Percentiles rank a stretch among this genome's conserved stretches.
Evolutionary conservation across 108 stramenopile genomes (phyloP).

Genomic region (Chaetoceros tenuissimus): DNA sequence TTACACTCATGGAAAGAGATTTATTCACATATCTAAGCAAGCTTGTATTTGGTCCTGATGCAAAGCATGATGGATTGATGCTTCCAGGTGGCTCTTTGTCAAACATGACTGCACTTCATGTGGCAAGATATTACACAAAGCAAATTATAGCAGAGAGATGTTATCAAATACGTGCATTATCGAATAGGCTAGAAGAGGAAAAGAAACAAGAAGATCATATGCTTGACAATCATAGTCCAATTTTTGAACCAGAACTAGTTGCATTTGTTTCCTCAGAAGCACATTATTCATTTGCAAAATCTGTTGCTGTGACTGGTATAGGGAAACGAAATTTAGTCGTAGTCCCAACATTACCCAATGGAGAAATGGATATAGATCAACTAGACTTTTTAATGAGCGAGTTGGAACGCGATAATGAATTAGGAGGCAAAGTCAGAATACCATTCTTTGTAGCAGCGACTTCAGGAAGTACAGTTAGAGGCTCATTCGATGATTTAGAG

Average conservation of each 20-base stretch:
- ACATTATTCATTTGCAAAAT: slow-evolving; percentile 48
- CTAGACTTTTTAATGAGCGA: slow-evolving; percentile 16
- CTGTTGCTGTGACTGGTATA: slow-evolving; percentile 29
- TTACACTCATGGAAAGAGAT: slow-evolving; percentile 31
- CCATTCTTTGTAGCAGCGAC: slow-evolving; percentile 51
- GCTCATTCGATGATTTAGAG: slow-evolving; percentile 44
- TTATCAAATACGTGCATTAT: slow-evolving; percentile 15
- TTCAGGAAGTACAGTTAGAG: slow-evolving; percentile 45
- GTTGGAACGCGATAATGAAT: slow-evolving; percentile 6
- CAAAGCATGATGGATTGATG: slow-evolving; percentile 34
- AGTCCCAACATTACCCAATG: slow-evolving; percentile 23
- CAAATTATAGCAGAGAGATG: no score
- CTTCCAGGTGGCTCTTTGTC: slow-evolving; percentile 35
- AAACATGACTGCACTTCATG: slow-evolving; percentile 41
- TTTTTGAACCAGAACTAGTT: slow-evolving; percentile 15
- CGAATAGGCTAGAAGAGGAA: slow-evolving; percentile 2
- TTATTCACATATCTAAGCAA: slow-evolving; percentile 19
- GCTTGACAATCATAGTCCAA: slow-evolving; percentile 2
- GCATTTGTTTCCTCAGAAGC: slow-evolving; percentile 48
- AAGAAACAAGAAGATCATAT: slow-evolving; percentile 17
- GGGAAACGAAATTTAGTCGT: slow-evolving; percentile 28
- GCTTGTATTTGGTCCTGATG: slow-evolving; percentile 14
- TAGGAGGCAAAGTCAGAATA: background rate
- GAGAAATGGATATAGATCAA: slow-evolving; percentile 22
- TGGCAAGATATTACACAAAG: slow-evolving; percentile 27